Conservation (phyloP, 1,139 yeast genomes). For the Keqinozyma sinolaborantium region DNA sequence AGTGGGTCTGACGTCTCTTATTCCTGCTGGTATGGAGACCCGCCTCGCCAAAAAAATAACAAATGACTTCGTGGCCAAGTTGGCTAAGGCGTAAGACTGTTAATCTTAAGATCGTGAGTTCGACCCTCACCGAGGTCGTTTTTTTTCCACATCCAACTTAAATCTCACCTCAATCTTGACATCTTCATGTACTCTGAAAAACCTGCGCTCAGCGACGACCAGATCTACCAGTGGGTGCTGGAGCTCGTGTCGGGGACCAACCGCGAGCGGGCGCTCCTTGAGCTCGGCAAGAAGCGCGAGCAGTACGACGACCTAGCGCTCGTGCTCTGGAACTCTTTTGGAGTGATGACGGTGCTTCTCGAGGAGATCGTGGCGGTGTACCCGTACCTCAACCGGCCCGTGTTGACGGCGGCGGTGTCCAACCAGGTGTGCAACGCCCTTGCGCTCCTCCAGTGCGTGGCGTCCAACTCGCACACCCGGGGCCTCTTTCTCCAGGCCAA, state of each 20-base stretch:
- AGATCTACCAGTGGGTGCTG: slow-evolving; percentile 85
- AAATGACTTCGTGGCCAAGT: slow-evolving; percentile 53
- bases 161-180: neutral
- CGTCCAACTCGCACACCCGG: slow-evolving; percentile 90
- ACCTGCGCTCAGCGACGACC: slow-evolving; percentile 77
- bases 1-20: too few relatives aligned
- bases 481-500: slow-evolving; percentile 83
- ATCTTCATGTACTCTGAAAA: slow-evolving; percentile 9
- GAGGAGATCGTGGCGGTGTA: slow-evolving; percentile 90
- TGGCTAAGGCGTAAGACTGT: slow-evolving; percentile 62
- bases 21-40: too few relatives aligned
- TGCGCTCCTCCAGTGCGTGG: slow-evolving; percentile 93
- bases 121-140: slow-evolving; percentile 43
- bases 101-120: slow-evolving; percentile 59
- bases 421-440: slow-evolving; percentile 95
- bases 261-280: slow-evolving; percentile 88
- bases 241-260: slow-evolving; percentile 88
- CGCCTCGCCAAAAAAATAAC: too few relatives aligned
- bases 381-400: slow-evolving; percentile 86
- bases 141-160: slow-evolving; percentile 4
- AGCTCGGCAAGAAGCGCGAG: slow-evolving; percentile 90
- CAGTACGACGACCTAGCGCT: slow-evolving; percentile 91
- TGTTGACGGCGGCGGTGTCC: slow-evolving; percentile 79
- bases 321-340: slow-evolving; percentile 93
- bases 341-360: slow-evolving; percentile 88